Evolutionary conservation across 495 filamentous ascomycete species (phyloP), one percentile per base, ranked within the genome.

Genomic region (Hyaloscypha variabilis): DNA sequence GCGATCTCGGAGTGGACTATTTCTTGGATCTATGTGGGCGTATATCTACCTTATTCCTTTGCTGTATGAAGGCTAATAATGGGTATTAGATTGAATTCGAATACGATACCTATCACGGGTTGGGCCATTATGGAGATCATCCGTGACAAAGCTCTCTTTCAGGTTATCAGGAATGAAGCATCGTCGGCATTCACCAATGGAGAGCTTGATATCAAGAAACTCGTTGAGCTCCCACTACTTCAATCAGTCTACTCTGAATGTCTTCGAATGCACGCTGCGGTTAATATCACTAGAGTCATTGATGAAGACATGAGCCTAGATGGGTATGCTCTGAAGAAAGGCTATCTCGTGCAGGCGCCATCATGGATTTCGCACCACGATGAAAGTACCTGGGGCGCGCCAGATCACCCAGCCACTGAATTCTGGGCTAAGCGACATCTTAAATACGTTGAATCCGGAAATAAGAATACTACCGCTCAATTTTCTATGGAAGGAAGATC

Each of bases 201-300:
- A 0, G 39, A 13, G 1, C 26, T 78, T 14, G 65, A 79, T 39
- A 39, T 66, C 14, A 56, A 68, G 54, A 73, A 66, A 13, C 68
- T 81, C 10, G 34, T 68, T 17, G 34, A 66, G 3, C 58, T 74
- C n/a, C 77, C 78, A 8, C 70, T 80, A 0, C 62, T 81, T 2
- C 72, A 77, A 58, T 77, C 78, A 0, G 55, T 79, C 25, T 81
- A 77, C 57, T 66, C 68, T 21, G 79, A 81, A 63, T 67, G 67
- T 11, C 63, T 81, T 29, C 73, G 79, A 10, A 52, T 81, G 31
- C 74, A 73, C 53, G 69, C 76, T 11, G 69, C 69, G 13, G 59
- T 78, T 24, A 72, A 68, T 14, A 30, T 74, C 23, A 74, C 68
- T 0, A 70, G 78, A 5, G 54, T 73, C 36, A 52, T 67, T 0